phyloP scores from a whole-genome alignment of 192 early-diverging fungal species.

The Gonapodya sp. region DNA sequence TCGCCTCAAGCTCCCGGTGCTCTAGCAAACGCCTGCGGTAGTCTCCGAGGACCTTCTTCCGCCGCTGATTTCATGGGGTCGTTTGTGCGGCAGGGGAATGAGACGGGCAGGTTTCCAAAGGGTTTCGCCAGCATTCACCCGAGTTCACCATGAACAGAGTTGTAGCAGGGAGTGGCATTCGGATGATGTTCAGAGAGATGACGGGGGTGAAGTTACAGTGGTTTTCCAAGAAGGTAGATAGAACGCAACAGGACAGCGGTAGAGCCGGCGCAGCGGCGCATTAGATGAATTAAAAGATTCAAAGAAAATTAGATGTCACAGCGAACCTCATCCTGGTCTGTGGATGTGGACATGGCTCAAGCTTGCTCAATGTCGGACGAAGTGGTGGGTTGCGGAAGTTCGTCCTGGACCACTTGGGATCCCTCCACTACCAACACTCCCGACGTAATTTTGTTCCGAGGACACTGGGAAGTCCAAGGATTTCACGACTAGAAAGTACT shows the following conservation, averaged over 20 bases:
- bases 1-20: conserved; percentile 90
- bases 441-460: too few relatives aligned
- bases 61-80: conserved; percentile 29
- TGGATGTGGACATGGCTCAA: background rate
- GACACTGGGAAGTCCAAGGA: too few relatives aligned
- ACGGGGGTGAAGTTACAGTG: too few relatives aligned
- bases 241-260: background rate
- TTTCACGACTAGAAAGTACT: too few relatives aligned
- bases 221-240: background rate
- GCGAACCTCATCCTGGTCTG: background rate
- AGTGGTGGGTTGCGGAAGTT: background rate
- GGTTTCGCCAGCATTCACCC: too few relatives aligned
- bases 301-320: too few relatives aligned
- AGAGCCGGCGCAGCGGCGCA: background rate
- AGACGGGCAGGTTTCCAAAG: background rate
- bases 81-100: background rate
- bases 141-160: too few relatives aligned
- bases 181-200: too few relatives aligned
- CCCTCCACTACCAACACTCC: too few relatives aligned
- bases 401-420: too few relatives aligned
- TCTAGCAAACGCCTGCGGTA: conserved; percentile 86
- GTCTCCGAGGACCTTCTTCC: conserved; percentile 66
- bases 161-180: too few relatives aligned
- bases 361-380: background rate
- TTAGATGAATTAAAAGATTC: too few relatives aligned